A percentile compares a stretch with the other conserved stretches of the same genome.
phyloP scores from a whole-genome alignment of 371 early-diverging fungal species.

The Mucor plumbeus region DNA sequence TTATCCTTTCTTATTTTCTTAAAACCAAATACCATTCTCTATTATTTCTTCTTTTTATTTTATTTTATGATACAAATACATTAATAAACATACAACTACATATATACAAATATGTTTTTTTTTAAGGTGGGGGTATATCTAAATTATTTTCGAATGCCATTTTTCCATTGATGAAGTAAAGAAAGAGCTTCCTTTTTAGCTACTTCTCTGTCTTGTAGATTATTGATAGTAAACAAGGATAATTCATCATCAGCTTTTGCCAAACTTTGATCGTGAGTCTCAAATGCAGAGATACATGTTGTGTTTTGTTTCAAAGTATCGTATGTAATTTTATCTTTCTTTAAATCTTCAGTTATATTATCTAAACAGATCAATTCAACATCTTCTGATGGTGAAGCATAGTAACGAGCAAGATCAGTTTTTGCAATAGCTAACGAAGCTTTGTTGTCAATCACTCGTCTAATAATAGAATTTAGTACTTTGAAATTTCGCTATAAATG shows the following conservation, averaged over 20 bases:
- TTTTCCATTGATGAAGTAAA: not conserved
- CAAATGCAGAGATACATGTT: slow-evolving; percentile 6
- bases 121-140: not conserved
- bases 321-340: slow-evolving; percentile 9
- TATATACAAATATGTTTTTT: not conserved
- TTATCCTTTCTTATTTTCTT: not conserved
- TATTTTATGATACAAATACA: not conserved
- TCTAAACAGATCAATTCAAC: not conserved
- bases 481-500: not conserved
- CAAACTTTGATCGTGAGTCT: not conserved
- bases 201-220: not conserved
- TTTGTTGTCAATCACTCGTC: slow-evolving; percentile 70
- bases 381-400: not conserved
- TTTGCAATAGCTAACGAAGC: slow-evolving; percentile 3
- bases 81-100: not conserved
- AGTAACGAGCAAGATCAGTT: slow-evolving; percentile 15
- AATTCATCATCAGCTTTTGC: not conserved
- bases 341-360: not conserved
- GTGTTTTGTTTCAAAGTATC: not conserved
- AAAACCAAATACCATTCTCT: not conserved
- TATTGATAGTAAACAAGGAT: not conserved
- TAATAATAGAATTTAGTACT: slow-evolving; percentile 17
- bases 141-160: not conserved
- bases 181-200: slow-evolving; percentile 9
- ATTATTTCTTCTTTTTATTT: not conserved